Percentiles rank a stretch among this genome's conserved stretches.
These are phyloP conservation scores for Bromus sterilis DNA, from an alignment of 176 grass and related monocot genomes.

Conservation along the genomic window DNA sequence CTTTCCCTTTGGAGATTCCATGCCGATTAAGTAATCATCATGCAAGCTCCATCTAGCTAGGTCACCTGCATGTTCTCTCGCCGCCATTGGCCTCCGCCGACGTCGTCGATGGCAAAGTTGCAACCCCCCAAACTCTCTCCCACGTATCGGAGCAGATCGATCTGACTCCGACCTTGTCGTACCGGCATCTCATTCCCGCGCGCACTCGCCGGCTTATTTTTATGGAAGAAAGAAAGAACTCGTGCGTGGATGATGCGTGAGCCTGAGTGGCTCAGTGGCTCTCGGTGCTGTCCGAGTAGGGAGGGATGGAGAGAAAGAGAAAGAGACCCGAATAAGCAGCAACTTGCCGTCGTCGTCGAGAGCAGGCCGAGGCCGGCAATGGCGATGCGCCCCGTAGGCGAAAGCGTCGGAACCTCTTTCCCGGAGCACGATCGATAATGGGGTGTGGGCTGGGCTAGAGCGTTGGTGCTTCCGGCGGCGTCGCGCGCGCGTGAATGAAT, in stretches of 20 bases:
- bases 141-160: slow-evolving; percentile 3
- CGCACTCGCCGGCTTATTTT: not conserved
- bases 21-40: not conserved
- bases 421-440: not conserved
- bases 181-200: slow-evolving; percentile 21
- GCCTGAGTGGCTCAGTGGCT: not conserved
- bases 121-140: not conserved
- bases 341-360: slow-evolving; percentile 11
- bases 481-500: not conserved
- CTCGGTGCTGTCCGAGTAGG: slow-evolving; percentile 17
- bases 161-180: not conserved
- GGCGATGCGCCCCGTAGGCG: not conserved
- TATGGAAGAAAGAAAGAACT: not conserved
- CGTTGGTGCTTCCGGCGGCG: too few species aligned
- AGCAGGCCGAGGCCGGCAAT: not conserved
- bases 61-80: not conserved
- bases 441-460: not conserved
- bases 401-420: not conserved
- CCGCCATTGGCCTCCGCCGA: slow-evolving; percentile 7
- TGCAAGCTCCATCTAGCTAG: not conserved
- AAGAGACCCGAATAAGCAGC: slow-evolving; percentile 33
- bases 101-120: slow-evolving; percentile 4
- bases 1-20: not conserved
- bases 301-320: slow-evolving; percentile 10
- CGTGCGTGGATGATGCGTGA: not conserved